Evolutionary conservation across 2,329 filamentous ascomycete genomes (phyloP).

Genomic region (Cercospora zeina): DNA sequence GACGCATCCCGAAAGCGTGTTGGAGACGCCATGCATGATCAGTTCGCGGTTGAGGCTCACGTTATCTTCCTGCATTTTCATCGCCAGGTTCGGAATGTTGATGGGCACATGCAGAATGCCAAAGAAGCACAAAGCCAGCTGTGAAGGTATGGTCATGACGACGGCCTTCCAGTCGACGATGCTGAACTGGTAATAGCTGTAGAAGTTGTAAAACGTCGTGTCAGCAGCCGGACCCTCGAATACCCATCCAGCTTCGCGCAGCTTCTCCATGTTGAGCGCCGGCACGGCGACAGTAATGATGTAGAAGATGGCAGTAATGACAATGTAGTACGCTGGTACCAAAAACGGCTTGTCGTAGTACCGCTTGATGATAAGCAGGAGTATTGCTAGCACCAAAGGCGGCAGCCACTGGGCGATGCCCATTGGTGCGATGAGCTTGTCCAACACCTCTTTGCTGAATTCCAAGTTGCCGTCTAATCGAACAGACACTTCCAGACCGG

Average conservation of each 20-base stretch:
- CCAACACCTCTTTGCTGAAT: conserved; percentile 74
- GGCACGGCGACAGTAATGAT: conserved; percentile 71
- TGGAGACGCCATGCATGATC: conserved; percentile 89
- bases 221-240: conserved; percentile 81
- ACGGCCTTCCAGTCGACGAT: conserved; percentile 79
- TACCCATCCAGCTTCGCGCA: conserved; percentile 81
- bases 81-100: conserved; percentile 90
- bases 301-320: conserved; percentile 75
- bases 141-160: conserved; percentile 81
- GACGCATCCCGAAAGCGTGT: conserved; percentile 79
- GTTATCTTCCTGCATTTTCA: conserved; percentile 89
- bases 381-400: conserved; percentile 72
- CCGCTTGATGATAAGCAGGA: conserved; percentile 74
- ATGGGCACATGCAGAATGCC: conserved; percentile 96
- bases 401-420: conserved; percentile 81
- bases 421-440: conserved; percentile 69
- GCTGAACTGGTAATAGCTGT: conserved; percentile 73
- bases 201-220: conserved; percentile 97
- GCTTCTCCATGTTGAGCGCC: conserved; percentile 62
- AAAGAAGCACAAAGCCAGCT: conserved; percentile 97
- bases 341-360: conserved; percentile 80
- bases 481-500: conserved; percentile 90
- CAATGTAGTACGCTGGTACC: conserved; percentile 80
- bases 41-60: conserved; percentile 87
- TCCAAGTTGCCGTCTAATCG: conserved; percentile 81